Base-by-base conservation (phyloP, 495 filamentous ascomycete genomes). In the Tuber aestivum region DNA sequence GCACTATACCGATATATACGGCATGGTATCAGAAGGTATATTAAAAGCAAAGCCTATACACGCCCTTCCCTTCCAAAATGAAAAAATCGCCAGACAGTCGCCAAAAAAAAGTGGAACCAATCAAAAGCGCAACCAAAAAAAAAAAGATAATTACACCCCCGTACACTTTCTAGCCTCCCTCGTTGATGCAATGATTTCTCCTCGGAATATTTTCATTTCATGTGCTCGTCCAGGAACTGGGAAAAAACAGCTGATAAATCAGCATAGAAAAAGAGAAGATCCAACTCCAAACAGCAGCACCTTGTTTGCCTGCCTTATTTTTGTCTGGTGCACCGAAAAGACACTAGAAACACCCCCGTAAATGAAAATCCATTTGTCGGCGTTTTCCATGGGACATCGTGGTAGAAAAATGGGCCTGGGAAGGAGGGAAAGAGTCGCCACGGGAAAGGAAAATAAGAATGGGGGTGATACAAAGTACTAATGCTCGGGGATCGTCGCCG, bases 301-400 rank as follows among this genome's bases (percentile, higher is more conserved):
- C 56, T 35, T 35, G 56, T 65, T 65, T 65, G 27, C 27, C 56
- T 65, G 56, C 12, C 56, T 35, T 35, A 65, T 65, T 35, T 65
- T 61, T 65, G 56, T 65, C 16, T 35, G 56, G 27, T 32, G 35
- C 27, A 18, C 7, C 32, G 5, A 61, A 61, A 32, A 18, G 32
- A 18, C 27, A 35, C 4, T 65, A 65, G 56, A 10, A 35, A 65
- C n/a, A 65, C 56, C 14, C 27, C 27, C 14, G 56, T 32, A 32
- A 32, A 61, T 61, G n/a, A 61, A 14, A 32, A 61, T 61, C 50
- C 50, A 61, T 61, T 61, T 61, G n/a, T 61, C n/a, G n/a, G 50
- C n/a, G 50, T 65, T 35, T 65, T 65, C 56, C 27, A 18, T 18
- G 20, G 18, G 56, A 65, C 35, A 65, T 32, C 0, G 16, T 32